Conservation (phyloP, 768 basidiomycete genomes). For the Leccinum pellstonianum region DNA sequence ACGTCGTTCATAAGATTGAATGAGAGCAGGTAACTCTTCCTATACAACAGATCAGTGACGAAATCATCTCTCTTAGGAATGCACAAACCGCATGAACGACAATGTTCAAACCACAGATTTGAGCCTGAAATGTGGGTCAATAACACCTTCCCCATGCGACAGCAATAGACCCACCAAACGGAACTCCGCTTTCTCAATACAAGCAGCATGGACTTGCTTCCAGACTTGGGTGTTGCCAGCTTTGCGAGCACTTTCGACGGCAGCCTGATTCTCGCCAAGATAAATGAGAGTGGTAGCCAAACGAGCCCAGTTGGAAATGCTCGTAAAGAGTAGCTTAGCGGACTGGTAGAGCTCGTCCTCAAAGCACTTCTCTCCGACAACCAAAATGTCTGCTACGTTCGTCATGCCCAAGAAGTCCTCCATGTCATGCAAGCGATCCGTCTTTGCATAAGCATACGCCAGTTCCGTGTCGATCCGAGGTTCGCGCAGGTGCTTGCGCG, state of each 20-base stretch:
- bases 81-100: conserved; percentile 77
- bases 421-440: conserved; percentile 97
- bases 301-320: conserved; percentile 99
- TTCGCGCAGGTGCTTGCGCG: conserved; percentile 93
- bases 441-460: conserved; percentile 98
- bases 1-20: conserved; percentile 84
- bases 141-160: background rate
- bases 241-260: conserved; percentile 98
- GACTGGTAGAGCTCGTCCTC: conserved; percentile 98
- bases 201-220: conserved; percentile 99
- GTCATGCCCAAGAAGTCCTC: conserved; percentile 99
- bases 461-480: conserved; percentile 98
- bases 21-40: conserved; percentile 75
- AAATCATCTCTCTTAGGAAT: conserved; percentile 11
- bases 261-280: conserved; percentile 95
- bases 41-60: conserved; percentile 25
- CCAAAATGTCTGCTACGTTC: conserved; percentile 94
- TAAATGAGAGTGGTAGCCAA: conserved; percentile 98
- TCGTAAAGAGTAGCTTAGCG: conserved; percentile 90
- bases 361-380: conserved; percentile 99
- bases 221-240: conserved; percentile 99
- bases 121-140: conserved; percentile 52
- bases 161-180: conserved; percentile 58
- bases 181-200: conserved; percentile 97
- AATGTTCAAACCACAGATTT: conserved; percentile 98